phyloP scores from a whole-genome alignment of 306 rosid genomes.

The Cicer chorassanicum region DNA sequence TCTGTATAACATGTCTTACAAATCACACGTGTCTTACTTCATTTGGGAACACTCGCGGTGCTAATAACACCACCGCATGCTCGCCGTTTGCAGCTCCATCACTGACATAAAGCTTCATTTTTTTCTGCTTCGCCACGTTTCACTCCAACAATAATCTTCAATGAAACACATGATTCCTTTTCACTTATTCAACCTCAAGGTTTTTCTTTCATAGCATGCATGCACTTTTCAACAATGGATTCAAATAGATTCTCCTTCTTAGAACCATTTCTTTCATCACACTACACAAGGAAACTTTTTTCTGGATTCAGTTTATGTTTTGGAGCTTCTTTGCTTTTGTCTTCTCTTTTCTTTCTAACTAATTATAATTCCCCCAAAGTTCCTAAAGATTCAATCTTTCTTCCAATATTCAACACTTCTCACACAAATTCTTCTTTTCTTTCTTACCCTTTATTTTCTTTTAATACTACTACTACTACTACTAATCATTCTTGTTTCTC shows the following conservation, averaged over 20 bases:
- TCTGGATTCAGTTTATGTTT: constrained; percentile 71
- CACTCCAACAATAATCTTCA: background rate
- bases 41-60: background rate
- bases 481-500: constrained; percentile 13
- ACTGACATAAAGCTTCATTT: background rate
- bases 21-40: background rate
- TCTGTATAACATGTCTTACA: background rate
- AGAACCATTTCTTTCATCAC: constrained; percentile 51
- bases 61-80: constrained; percentile 37
- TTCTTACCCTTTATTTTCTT: constrained; percentile 43
- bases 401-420: constrained; percentile 41
- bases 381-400: constrained; percentile 48
- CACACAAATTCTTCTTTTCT: constrained; percentile 46
- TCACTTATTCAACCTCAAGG: background rate
- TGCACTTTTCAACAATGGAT: constrained; percentile 46
- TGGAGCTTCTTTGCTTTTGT: constrained; percentile 57
- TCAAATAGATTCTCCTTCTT: constrained; percentile 56
- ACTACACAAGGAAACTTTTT: constrained; percentile 61
- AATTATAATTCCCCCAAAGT: constrained; percentile 43
- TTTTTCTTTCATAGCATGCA: constrained; percentile 31
- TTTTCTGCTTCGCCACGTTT: constrained; percentile 34
- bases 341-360: constrained; percentile 50
- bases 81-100: background rate
- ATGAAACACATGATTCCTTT: constrained; percentile 18
- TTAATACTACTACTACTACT: constrained; percentile 7